These are phyloP conservation scores for Fusarium transvaalense DNA, from an alignment of 2,329 filamentous ascomycete genomes.

Conservation along the genomic window DNA sequence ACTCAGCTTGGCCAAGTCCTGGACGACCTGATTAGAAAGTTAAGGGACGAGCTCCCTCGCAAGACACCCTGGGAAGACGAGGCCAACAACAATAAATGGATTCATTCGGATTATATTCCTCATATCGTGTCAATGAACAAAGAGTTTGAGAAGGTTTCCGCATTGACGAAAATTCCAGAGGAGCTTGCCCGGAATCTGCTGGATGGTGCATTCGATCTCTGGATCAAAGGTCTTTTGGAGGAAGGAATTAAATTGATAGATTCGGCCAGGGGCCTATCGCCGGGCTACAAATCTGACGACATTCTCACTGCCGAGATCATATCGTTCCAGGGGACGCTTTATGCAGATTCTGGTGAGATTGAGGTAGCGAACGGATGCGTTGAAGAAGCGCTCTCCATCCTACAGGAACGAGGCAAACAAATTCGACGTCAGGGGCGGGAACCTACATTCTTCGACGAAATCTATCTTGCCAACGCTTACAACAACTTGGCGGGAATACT, in stretches of 20 bases:
- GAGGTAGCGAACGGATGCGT: background rate
- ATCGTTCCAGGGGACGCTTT: background rate
- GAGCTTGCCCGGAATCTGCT: background rate
- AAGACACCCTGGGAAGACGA: constrained; percentile 1
- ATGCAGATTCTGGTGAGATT: background rate
- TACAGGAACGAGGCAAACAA: too few relatives aligned
- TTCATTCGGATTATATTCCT: background rate
- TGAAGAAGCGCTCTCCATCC: background rate
- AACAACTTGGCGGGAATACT: background rate
- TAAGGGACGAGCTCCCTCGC: background rate
- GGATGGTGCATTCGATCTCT: background rate
- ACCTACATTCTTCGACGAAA: background rate
- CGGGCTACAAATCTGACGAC: background rate
- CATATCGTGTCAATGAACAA: background rate
- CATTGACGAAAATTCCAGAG: background rate
- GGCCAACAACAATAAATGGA: constrained; percentile 1
- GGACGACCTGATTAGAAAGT: background rate
- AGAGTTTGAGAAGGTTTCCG: background rate
- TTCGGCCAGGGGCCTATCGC: background rate
- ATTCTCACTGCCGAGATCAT: background rate
- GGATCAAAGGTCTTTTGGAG: background rate
- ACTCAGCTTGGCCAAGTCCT: background rate
- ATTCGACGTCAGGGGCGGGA: background rate
- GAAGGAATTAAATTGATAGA: background rate
- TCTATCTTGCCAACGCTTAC: background rate